These are phyloP conservation scores for Flaveria robusta DNA, from an alignment of 129 eudicot genomes.

Conservation along the genomic window DNA sequence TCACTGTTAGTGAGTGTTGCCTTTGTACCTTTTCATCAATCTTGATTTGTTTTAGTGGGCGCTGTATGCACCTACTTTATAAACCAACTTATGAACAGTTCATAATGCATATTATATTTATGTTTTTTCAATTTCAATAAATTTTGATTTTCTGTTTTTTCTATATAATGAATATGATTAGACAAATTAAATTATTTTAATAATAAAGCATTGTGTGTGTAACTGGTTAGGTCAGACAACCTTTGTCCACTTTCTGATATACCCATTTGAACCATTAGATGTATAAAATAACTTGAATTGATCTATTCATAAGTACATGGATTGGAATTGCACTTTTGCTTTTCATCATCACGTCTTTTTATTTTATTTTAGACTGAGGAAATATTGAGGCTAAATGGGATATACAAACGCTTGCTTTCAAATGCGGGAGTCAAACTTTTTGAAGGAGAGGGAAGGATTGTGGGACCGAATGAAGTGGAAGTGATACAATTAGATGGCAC, in stretches of 20 bases:
- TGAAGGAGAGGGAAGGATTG: conserved; percentile 86
- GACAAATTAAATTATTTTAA: background rate
- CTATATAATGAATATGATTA: background rate
- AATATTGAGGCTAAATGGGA: conserved; percentile 73
- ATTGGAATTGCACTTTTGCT: background rate
- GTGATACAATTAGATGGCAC: conserved; percentile 84
- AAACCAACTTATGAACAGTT: conserved; percentile 7
- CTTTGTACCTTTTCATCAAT: conserved; percentile 1
- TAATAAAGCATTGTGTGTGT: background rate
- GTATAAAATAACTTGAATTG: background rate
- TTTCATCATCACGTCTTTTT: conserved; percentile 21
- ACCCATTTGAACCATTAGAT: background rate
- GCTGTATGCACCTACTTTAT: background rate
- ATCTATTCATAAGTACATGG: conserved; percentile 3
- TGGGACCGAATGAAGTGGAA: conserved; percentile 87
- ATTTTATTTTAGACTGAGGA: conserved; percentile 73
- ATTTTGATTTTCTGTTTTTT: background rate
- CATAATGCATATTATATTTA: too few species aligned
- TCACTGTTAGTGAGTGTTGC: too few species aligned
- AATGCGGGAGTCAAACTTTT: conserved; percentile 82
- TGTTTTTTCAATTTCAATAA: background rate
- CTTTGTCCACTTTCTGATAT: background rate
- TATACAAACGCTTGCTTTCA: conserved; percentile 78
- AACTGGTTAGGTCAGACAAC: background rate
- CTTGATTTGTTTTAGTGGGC: background rate